Evolutionary conservation across 2,329 filamentous ascomycete genomes (phyloP), one percentile per base, ranked within the genome.

Genomic region (Juglanconis sp.): DNA sequence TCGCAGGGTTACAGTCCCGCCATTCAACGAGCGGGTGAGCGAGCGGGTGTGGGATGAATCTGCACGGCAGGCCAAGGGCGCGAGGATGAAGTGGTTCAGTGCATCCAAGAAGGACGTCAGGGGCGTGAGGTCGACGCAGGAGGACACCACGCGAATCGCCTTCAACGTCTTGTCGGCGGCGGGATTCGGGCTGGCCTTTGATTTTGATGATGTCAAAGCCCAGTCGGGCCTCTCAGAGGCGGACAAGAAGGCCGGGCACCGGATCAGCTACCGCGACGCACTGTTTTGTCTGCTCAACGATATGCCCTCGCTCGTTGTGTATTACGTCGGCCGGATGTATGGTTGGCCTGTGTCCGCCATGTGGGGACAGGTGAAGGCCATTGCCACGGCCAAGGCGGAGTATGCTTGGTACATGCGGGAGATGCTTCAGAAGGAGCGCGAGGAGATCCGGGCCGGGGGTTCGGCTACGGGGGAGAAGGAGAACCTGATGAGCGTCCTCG

Each of bases 21-120:
- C 53, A n/a, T 56, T 56, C 46, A 56, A 56, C 44, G 53, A 56
- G 53, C 36, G 53, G 10, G 34, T 56, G 6, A 49, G 44, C 53
- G 44, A 56, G 53, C 36, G 32, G 8, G 53, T 56, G 17, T 56
- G 53, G 53, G 46, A 56, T 17, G 53, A 56, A 35, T 48, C 53
- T 6, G 53, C 34, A 11, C 53, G 53, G 34, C 53, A 56, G 46
- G 53, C 53, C 5, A 44, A 56, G 1, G 53, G 24, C 17, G 44
- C 53, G 10, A 46, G 53, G n/a, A 3, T 11, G 44, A 5, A 31
- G 11, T 56, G 53, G 53, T 15, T 56, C 32, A 2, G 8, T 7
- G 44, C 9, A n/a, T 17, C 44, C 4, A 11, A 17, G 15, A 38
- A 46, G 10, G 44, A n/a, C 5, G 34, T 32, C 7, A 47, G 35